Evolutionary conservation across 441 rosid species (phyloP).

Genomic region (Heliophila coronopifolia): DNA sequence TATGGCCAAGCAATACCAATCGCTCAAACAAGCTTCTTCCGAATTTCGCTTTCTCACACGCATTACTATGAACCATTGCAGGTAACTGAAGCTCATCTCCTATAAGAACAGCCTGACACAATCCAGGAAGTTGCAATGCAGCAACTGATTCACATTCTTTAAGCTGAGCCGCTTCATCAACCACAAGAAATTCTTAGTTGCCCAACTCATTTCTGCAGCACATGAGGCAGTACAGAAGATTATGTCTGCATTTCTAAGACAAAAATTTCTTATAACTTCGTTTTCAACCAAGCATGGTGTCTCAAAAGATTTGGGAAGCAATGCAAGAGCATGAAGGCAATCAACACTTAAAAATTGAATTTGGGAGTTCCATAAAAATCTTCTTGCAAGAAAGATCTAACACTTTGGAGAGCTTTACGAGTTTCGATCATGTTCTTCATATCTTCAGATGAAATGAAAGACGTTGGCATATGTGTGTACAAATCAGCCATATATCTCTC

Average conservation of each 20-base stretch:
- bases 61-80: conserved; percentile 37
- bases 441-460: not conserved
- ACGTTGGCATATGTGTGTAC: not conserved
- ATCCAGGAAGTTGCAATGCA: conserved; percentile 29
- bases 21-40: conserved; percentile 49
- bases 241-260: conserved; percentile 30
- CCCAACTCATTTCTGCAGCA: conserved; percentile 17
- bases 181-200: conserved; percentile 24
- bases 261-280: not conserved
- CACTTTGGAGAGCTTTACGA: not conserved
- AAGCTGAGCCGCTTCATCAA: conserved; percentile 41
- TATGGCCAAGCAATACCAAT: conserved; percentile 24
- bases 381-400: not conserved
- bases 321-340: conserved; percentile 12
- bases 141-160: not conserved
- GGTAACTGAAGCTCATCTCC: conserved; percentile 43
- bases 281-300: not conserved
- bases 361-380: not conserved
- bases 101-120: conserved; percentile 32
- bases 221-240: conserved; percentile 38
- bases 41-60: conserved; percentile 15
- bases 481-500: not conserved
- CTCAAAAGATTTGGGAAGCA: not conserved
- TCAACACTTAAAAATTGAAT: not conserved
- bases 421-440: not conserved